Base-by-base conservation (phyloP, 2,329 filamentous ascomycete species). In the Colletotrichum ledebouriae region DNA sequence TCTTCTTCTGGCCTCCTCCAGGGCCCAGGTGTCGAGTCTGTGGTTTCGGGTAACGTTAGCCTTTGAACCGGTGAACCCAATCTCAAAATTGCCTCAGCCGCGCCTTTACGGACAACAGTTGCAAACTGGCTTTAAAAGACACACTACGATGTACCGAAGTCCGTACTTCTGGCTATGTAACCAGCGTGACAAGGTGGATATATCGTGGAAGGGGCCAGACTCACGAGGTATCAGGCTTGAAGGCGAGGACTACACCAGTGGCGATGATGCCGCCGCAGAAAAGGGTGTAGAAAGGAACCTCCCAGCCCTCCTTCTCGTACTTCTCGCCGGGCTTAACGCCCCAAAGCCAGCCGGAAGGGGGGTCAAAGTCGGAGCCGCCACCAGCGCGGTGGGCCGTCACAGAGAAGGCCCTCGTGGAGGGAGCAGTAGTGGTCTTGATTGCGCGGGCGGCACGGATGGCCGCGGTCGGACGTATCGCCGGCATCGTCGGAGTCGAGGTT, bases 11-110 rank as follows among this genome's bases (percentile, higher is more conserved):
- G 96, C 96, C 85, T 99, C 96, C 83, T 99, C 96, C 49, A 99
- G 89, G 71, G 96, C 96, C 96, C 96, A 99, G 63, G 95, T 98
- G 86, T 98, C 96, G 89, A 99, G 98, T 81, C 96, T 99, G 75
- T 70, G 17, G 59, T 33, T 29, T 17, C 22, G 29, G 25, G 20
- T 49, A 52, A 50, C n/a, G 72, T 81, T 74, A 80, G 77, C 71
- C 72, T 56, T 15, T 58, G 25, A n/a, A 22, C 34, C 52, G 39
- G 34, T 5, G 11, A 11, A 11, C 17, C 22, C 56, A 4, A 60
- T 2, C 17, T n/a, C 34, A 37, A 57, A 66, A 69, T 66, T 68
- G 63, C 61, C 66, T 60, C 65, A 65, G 33, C 12, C 37, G 37
- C 37, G 37, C 37, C 10, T 11, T 39, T 15, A 13, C 11, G 37